Evolutionary conservation across 768 basidiomycete genomes (phyloP), one percentile per base, ranked within the genome.

Genomic region (Multifurca ochricompacta): DNA sequence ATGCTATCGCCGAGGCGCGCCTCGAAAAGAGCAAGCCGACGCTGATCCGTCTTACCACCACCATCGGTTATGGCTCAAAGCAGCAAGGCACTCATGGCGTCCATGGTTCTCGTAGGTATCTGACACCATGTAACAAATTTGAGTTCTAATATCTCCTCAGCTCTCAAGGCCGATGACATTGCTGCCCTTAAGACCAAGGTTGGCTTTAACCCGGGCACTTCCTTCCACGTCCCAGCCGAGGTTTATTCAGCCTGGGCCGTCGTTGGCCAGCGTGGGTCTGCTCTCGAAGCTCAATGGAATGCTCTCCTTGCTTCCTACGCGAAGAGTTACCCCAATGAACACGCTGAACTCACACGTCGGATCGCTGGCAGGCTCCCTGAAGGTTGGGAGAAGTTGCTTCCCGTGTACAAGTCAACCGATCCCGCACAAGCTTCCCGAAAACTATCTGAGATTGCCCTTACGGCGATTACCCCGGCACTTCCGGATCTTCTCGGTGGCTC

Each of bases 1-100:
- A 81, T 45, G 85, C 92, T 45, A 87, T 97, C 63, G 79, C 76
- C 41, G 77, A 84, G 65, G 91, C 86, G 51, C 82, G 85, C 64
- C 72, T 76, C 67, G 85, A 85, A 66, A 87, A 77, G 68, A 75
- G 62, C 69, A 92, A 91, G 73, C 94, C 94, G 25, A 90, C 91
- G 34, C 75, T 97, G 62, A 88, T 96, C 69, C 77, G 82, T 56
- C 73, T 95, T 52, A 81, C 77, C 64, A 96, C 94, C 49, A 96
- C 86, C 41, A 97, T 97, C 59, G 94, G 94, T 36, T 96, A 78
- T 66, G 94, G 94, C 58, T 96, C 94, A 31, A 90, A 88, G 74
- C 79, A 83, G 66, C 86, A 91, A 69, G 94, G 94, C 58, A 92
- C 91, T 8, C 91, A 95, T 65, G 90, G 90, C 62, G 91, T 96